Conservation (phyloP, 257 asterid species). For the Dorcoceras hygrometricum region DNA sequence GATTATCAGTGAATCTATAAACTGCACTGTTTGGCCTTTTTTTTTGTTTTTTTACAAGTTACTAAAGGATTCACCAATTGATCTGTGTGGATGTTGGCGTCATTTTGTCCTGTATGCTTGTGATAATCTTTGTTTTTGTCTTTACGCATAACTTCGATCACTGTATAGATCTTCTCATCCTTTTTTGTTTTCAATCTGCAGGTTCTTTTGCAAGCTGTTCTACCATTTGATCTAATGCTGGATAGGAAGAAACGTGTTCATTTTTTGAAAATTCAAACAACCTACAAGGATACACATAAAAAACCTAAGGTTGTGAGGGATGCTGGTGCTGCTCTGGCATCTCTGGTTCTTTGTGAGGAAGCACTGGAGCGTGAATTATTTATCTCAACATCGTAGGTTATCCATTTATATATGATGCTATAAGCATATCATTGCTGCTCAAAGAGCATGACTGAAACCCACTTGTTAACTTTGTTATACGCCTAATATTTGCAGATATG, state of each 20-base stretch:
- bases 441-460: constrained; percentile 9
- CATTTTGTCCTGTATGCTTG: not conserved
- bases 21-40: not conserved
- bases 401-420: constrained; percentile 6
- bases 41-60: too few relatives aligned
- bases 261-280: constrained; percentile 52
- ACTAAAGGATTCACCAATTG: not conserved
- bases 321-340: constrained; percentile 84
- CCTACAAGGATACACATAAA: constrained; percentile 42
- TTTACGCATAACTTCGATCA: not conserved
- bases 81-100: not conserved
- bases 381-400: constrained; percentile 86
- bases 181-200: constrained; percentile 34
- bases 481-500: constrained; percentile 57
- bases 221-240: constrained; percentile 80
- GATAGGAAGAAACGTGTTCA: constrained; percentile 70
- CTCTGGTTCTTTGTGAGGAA: constrained; percentile 93
- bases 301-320: constrained; percentile 82
- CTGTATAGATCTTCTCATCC: not conserved
- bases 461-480: constrained; percentile 18
- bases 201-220: constrained; percentile 94
- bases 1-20: not conserved
- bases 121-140: not conserved
- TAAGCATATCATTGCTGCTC: constrained; percentile 11
- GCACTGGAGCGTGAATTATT: constrained; percentile 87